Evolutionary conservation across 2,329 filamentous ascomycete species (phyloP).

Genomic region (Penicillium vulpinum): DNA sequence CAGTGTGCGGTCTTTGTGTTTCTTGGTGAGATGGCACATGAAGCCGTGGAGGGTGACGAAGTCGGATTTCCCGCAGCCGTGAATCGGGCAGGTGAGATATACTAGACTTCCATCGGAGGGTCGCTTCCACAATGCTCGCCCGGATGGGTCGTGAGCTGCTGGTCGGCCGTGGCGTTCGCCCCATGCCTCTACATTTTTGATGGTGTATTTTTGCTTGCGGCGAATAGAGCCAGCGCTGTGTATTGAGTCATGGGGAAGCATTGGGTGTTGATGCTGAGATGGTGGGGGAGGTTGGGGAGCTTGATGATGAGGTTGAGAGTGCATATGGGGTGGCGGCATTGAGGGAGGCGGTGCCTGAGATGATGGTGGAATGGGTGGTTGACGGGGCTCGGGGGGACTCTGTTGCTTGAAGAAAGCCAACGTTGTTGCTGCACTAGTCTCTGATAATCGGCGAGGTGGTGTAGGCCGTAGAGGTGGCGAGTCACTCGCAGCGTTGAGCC

Average conservation of each 20-base stretch:
- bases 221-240: constrained; percentile 32
- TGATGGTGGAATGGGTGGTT: constrained; percentile 29
- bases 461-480: constrained; percentile 41
- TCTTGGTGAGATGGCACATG: constrained; percentile 46
- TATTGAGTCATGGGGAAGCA: constrained; percentile 28
- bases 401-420: constrained; percentile 46
- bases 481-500: constrained; percentile 35
- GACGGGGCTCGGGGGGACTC: constrained; percentile 41
- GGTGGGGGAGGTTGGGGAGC: constrained; percentile 12
- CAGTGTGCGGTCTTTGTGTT: constrained; percentile 43
- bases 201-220: constrained; percentile 45
- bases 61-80: constrained; percentile 42
- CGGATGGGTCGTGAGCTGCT: constrained; percentile 41
- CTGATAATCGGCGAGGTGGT: constrained; percentile 41
- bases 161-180: constrained; percentile 44
- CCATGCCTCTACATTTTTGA: constrained; percentile 45
- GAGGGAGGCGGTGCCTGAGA: constrained; percentile 22
- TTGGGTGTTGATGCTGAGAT: constrained; percentile 15
- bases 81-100: constrained; percentile 41
- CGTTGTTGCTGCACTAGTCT: constrained; percentile 44
- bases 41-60: constrained; percentile 45
- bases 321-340: constrained; percentile 26
- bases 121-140: constrained; percentile 43
- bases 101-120: constrained; percentile 41
- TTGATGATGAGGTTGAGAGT: constrained; percentile 22